Evolutionary conservation across 148 eudicot species (phyloP).

Genomic region (Agrostemma githago): DNA sequence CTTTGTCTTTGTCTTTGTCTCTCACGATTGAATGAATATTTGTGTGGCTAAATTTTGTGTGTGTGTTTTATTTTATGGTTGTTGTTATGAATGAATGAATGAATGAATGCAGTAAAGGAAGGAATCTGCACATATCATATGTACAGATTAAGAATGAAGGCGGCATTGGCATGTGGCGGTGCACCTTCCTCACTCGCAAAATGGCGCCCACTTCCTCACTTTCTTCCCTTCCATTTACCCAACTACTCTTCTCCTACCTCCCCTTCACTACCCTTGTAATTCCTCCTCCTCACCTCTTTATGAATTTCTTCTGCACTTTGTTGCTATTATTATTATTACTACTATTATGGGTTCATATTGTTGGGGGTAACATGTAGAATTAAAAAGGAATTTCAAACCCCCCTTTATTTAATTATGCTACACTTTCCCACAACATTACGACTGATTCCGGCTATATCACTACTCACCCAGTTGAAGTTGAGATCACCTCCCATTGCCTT

Average conservation of each 20-base stretch:
- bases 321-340: not conserved
- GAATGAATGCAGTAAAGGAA: not conserved
- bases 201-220: conserved; percentile 36
- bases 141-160: conserved; percentile 34
- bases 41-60: not conserved
- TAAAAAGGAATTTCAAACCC: no score
- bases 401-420: no score
- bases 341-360: not conserved
- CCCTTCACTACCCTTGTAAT: conserved; percentile 24
- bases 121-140: conserved; percentile 2
- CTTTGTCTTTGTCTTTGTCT: not conserved
- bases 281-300: not conserved
- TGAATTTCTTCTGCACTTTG: not conserved
- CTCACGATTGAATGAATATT: not conserved
- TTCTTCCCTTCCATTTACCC: conserved; percentile 24
- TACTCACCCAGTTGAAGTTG: no score
- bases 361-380: not conserved
- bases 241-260: conserved; percentile 18
- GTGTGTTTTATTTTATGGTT: not conserved
- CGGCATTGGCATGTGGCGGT: conserved; percentile 22
- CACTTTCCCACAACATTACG: not conserved
- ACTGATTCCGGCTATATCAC: not conserved
- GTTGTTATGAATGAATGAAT: not conserved
- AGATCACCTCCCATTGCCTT: no score
- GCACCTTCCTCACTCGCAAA: conserved; percentile 17